These are phyloP conservation scores for Dendrobium chrysotoxum DNA, from an alignment of 106 monocot species.

Conservation along the genomic window DNA sequence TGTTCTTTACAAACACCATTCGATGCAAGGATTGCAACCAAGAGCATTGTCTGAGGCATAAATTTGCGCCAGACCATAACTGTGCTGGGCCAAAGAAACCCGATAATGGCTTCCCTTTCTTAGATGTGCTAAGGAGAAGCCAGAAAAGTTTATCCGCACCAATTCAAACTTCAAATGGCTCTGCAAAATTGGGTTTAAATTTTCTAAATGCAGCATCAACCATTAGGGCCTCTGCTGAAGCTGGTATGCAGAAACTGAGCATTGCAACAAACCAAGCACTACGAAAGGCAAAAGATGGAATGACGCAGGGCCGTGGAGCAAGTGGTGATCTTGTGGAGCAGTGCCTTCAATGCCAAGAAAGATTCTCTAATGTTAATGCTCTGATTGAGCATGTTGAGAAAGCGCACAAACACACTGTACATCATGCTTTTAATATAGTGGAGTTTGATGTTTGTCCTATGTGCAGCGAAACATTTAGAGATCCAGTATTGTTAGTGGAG, in stretches of 20 bases:
- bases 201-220: constrained; percentile 40
- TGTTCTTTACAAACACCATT: constrained; percentile 77
- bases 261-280: constrained; percentile 38
- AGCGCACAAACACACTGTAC: constrained; percentile 25
- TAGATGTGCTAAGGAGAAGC: constrained; percentile 32
- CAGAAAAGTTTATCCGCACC: constrained; percentile 19
- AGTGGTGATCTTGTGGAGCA: constrained; percentile 39
- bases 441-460: constrained; percentile 62
- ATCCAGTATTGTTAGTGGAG: constrained; percentile 70
- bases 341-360: constrained; percentile 50
- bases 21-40: constrained; percentile 63
- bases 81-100: constrained; percentile 73
- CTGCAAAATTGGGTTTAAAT: constrained; percentile 49
- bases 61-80: constrained; percentile 75
- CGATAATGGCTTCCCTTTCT: constrained; percentile 41
- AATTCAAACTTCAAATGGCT: constrained; percentile 13
- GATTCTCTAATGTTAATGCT: constrained; percentile 48
- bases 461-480: constrained; percentile 60
- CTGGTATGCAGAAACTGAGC: constrained; percentile 51
- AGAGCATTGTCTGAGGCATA: constrained; percentile 87
- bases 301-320: constrained; percentile 24
- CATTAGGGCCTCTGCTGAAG: constrained; percentile 56
- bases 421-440: constrained; percentile 6
- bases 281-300: constrained; percentile 46
- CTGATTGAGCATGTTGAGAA: constrained; percentile 68